Conservation (phyloP, 2,329 filamentous ascomycete species). For the Fusarium avenaceum region DNA sequence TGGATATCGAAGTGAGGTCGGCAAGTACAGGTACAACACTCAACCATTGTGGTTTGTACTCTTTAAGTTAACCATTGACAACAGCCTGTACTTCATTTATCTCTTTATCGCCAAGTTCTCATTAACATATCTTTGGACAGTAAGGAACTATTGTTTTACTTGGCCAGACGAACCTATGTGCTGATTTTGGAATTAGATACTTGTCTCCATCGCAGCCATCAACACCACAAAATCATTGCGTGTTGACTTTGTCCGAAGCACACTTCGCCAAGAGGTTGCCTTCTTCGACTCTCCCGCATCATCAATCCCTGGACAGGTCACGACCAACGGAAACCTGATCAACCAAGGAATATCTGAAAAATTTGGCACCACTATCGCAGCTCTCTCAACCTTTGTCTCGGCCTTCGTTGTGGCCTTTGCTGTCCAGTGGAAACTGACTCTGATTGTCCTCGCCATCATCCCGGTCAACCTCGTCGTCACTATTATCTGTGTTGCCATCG, state of each 20-base stretch:
- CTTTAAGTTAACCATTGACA: neutral
- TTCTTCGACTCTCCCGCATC: conserved; percentile 65
- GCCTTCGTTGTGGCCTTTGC: conserved; percentile 58
- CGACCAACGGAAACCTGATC: conserved; percentile 62
- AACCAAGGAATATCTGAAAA: conserved; percentile 62
- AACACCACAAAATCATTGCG: conserved; percentile 55
- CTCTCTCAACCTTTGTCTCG: conserved; percentile 56
- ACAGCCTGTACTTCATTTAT: conserved; percentile 69
- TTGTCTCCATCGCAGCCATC: conserved; percentile 57
- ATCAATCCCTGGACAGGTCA: conserved; percentile 62
- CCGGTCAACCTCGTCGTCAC: conserved; percentile 60
- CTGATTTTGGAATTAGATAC: conserved; percentile 43
- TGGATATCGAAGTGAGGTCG: conserved; percentile 65
- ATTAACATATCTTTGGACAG: conserved; percentile 68
- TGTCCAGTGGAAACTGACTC: conserved; percentile 59
- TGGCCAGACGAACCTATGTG: rapidly evolving
- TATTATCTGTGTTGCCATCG: conserved; percentile 54
- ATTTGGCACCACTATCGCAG: conserved; percentile 59
- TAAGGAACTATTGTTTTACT: conserved; percentile 45
- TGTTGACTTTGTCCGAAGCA: conserved; percentile 56
- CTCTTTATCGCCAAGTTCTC: conserved; percentile 68
- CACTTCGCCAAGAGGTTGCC: conserved; percentile 65
- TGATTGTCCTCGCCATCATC: conserved; percentile 62
- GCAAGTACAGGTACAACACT: conserved; percentile 56
- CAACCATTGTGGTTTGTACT: neutral